Base-by-base conservation (phyloP, 176 grass and related monocot species). In the Pontederia crassipes region DNA sequence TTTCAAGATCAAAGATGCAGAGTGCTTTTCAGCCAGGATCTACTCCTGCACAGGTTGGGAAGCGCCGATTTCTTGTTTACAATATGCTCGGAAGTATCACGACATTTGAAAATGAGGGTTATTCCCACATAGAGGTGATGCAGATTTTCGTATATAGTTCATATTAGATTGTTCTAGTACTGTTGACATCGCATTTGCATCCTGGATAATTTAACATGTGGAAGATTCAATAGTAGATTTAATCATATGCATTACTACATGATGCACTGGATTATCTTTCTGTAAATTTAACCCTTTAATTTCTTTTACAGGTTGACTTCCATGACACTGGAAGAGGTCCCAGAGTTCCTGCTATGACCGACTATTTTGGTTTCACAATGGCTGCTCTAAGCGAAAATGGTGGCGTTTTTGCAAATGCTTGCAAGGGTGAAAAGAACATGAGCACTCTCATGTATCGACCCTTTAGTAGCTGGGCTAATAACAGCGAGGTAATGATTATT, bases 341-440 rank as follows among this genome's bases (percentile, higher is more conserved):
- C 58, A 88, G 92, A 70, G 81, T 96, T 71, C 87, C 92, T 87
- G 79, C 92, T 45, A 90, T 96, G 92, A 85, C 72, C 12, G 92
- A 96, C 72, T 90, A 90, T 75, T 96, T 96, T 80, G 87, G 87
- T 77, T 96, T 96, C 69, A 90, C 92, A 64, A 96, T 90, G 83
- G 87, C 87, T 75, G 70, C 92, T 63, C n/a, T 96, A 55, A 90
- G 75, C 6, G 92, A 85, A 90, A 87, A 54, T 64, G 87, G 92
- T 59, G 85, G 92, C 57, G 87, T 96, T 17, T 89, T 90, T 72
- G 87, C 86, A 55, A 96, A 90, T 78, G 76, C 65, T 54, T 96
- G 83, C 67, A 96, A 96, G 67, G 83, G 92, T 32, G 87, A 90
- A 72, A 96, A 90, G 46, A 96, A 85, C 71, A 88, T 90, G 92